phyloP scores from a whole-genome alignment of 2,329 filamentous ascomycete species.

The Sclerotinia borealis region DNA sequence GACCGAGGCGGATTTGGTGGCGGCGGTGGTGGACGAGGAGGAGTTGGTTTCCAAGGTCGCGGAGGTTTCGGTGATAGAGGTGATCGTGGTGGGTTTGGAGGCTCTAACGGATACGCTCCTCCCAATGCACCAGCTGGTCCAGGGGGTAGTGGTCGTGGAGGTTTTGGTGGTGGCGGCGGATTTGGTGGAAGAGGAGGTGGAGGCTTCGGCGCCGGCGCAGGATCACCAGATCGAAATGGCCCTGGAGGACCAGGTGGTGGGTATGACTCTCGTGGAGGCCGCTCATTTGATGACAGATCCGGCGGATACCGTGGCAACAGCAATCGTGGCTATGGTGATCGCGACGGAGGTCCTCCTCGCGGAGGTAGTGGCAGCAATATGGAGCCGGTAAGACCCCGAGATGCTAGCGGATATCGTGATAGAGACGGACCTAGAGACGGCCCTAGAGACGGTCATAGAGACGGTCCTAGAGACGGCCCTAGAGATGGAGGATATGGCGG shows the following conservation, averaged over 20 bases:
- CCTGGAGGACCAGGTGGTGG: slow-evolving; percentile 38
- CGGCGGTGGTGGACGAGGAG: slow-evolving; percentile 28
- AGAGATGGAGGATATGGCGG: slow-evolving; percentile 44
- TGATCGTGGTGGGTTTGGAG: slow-evolving; percentile 26
- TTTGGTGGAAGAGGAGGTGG: slow-evolving; percentile 27
- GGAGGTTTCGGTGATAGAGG: slow-evolving; percentile 29
- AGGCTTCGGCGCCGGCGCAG: slow-evolving; percentile 23
- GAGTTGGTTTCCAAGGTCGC: slow-evolving; percentile 31
- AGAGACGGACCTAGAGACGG: slow-evolving; percentile 52
- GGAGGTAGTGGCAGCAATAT: slow-evolving; percentile 63
- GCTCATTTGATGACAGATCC: slow-evolving; percentile 55
- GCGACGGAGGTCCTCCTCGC: slow-evolving; percentile 31
- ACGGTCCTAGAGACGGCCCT: slow-evolving; percentile 48
- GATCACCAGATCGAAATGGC: slow-evolving; percentile 33
- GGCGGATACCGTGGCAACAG: slow-evolving; percentile 40
- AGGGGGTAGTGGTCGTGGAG: slow-evolving; percentile 40
- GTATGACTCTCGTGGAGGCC: slow-evolving; percentile 48
- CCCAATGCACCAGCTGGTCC: slow-evolving; percentile 58
- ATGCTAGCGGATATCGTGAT: slow-evolving; percentile 46
- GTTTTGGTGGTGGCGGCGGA: slow-evolving; percentile 29
- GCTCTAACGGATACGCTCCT: slow-evolving; percentile 45
- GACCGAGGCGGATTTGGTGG: slow-evolving; percentile 28
- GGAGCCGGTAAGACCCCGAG: slow-evolving; percentile 69
- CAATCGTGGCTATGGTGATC: slow-evolving; percentile 35
- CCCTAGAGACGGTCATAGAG: slow-evolving; percentile 42